Percentiles rank a stretch among this genome's conserved stretches.
Evolutionary conservation across 164 flowering plant genomes (phyloP).

Genomic region (Umbellularia californica): DNA sequence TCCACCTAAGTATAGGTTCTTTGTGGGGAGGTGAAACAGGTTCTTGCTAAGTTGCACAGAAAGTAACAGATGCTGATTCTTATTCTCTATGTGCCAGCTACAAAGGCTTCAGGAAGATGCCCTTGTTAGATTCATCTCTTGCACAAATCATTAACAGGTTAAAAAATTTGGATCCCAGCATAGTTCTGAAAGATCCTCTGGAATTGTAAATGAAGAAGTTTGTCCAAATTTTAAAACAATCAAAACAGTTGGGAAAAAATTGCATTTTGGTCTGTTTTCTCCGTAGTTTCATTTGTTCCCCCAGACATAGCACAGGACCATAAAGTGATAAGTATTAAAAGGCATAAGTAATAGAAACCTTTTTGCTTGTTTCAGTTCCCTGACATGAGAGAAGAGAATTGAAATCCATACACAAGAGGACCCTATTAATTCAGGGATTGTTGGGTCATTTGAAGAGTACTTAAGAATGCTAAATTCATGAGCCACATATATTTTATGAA

Average conservation of each 20-base stretch:
- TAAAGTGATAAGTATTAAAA: too few species aligned
- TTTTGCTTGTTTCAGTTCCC: too few species aligned
- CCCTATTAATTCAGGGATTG: neutral
- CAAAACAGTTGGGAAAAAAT: too few species aligned
- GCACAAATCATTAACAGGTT: conserved; percentile 2
- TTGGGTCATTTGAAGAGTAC: neutral
- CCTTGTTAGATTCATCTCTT: conserved; percentile 1
- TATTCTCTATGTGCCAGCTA: conserved; percentile 6
- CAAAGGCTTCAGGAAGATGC: conserved; percentile 6
- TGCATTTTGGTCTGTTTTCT: too few species aligned
- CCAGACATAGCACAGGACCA: too few species aligned
- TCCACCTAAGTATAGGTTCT: neutral
- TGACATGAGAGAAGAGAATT: too few species aligned
- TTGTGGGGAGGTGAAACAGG: neutral
- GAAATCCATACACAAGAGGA: too few species aligned
- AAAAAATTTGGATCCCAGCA: neutral
- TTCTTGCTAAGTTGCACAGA: conserved; percentile 1
- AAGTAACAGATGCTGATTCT: conserved; percentile 6
- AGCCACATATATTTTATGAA: neutral
- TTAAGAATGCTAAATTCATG: neutral
- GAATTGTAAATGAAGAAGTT: too few species aligned
- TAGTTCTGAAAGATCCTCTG: neutral
- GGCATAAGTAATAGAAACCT: too few species aligned
- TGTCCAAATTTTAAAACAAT: too few species aligned
- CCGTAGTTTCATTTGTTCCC: too few species aligned